Evolutionary conservation across 2,329 filamentous ascomycete genomes (phyloP).

Genomic region (Calonectria crousiana): DNA sequence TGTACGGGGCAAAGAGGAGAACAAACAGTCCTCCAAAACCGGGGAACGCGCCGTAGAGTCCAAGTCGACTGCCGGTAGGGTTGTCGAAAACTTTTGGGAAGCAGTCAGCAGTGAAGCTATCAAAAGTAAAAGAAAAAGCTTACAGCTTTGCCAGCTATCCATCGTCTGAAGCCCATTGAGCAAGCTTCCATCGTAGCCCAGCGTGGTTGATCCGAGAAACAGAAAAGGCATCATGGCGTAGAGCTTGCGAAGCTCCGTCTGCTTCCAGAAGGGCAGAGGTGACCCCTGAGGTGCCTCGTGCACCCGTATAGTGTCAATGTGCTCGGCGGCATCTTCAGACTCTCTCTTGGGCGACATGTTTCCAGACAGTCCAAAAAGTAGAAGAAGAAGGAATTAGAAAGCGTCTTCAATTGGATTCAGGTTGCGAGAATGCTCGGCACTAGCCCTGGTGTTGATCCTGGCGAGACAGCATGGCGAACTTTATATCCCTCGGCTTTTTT

Average conservation of each 20-base stretch:
- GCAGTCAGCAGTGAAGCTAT: not conserved
- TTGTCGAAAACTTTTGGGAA: conserved; percentile 34
- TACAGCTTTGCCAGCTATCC: conserved; percentile 37
- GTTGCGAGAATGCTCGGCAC: not conserved
- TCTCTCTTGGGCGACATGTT: not conserved
- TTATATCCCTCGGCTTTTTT: conserved; percentile 10
- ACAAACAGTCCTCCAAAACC: conserved; percentile 41
- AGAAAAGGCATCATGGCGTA: conserved; percentile 41
- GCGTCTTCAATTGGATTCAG: not conserved
- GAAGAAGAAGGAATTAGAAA: not conserved
- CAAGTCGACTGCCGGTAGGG: conserved; percentile 39
- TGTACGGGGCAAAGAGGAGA: conserved; percentile 40
- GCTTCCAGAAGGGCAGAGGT: conserved; percentile 37
- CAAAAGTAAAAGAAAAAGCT: rapidly evolving
- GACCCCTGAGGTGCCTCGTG: conserved; percentile 29
- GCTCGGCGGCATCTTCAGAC: conserved; percentile 18
- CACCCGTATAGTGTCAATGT: conserved; percentile 24
- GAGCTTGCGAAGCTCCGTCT: conserved; percentile 37
- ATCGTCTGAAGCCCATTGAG: conserved; percentile 40
- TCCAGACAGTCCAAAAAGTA: not conserved
- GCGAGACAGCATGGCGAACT: not conserved
- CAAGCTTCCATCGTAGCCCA: conserved; percentile 36
- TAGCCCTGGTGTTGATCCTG: not conserved
- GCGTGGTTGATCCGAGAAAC: conserved; percentile 40
- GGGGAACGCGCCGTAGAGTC: conserved; percentile 42